These are phyloP conservation scores for Phytophthora pseudosyringae DNA, from an alignment of 352 stramenopile species.

Conservation along the genomic window DNA sequence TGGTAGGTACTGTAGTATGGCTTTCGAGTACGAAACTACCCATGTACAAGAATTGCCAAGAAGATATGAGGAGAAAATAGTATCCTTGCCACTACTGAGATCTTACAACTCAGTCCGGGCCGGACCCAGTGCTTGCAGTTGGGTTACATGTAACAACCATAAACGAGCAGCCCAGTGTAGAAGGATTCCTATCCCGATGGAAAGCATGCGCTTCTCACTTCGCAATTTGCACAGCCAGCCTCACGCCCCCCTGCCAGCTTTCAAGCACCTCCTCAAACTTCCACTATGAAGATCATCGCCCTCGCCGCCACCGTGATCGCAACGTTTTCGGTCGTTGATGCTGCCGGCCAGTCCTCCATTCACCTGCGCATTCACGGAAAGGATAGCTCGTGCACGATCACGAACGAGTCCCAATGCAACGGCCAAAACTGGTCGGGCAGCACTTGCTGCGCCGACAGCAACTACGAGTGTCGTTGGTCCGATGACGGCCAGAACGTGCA, in stretches of 20 bases:
- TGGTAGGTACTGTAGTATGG: no score
- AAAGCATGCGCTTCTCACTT: slow-evolving; percentile 15
- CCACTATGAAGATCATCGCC: slow-evolving; percentile 23
- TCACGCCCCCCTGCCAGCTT: slow-evolving; percentile 11
- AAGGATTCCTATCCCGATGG: not conserved
- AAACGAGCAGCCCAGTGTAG: not conserved
- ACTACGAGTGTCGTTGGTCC: slow-evolving; percentile 43
- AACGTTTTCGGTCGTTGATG: slow-evolving; percentile 3
- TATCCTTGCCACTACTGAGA: no score
- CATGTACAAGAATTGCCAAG: no score
- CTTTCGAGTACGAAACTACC: no score
- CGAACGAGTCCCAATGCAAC: slow-evolving; percentile 43
- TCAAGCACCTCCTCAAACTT: not conserved
- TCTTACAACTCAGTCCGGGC: no score
- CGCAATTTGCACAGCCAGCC: slow-evolving; percentile 11
- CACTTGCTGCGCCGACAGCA: slow-evolving; percentile 41
- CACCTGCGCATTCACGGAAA: slow-evolving; percentile 26
- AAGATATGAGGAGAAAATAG: no score
- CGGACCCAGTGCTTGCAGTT: no score
- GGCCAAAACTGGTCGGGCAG: slow-evolving; percentile 46
- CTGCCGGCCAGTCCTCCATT: slow-evolving; percentile 8
- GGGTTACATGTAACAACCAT: not conserved
- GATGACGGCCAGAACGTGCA: slow-evolving; percentile 44
- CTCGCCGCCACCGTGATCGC: slow-evolving; percentile 3
- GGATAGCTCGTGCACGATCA: slow-evolving; percentile 44